Evolutionary conservation across 164 flowering plant genomes (phyloP), one percentile per base, ranked within the genome.

Genomic region (Protea cynaroides): DNA sequence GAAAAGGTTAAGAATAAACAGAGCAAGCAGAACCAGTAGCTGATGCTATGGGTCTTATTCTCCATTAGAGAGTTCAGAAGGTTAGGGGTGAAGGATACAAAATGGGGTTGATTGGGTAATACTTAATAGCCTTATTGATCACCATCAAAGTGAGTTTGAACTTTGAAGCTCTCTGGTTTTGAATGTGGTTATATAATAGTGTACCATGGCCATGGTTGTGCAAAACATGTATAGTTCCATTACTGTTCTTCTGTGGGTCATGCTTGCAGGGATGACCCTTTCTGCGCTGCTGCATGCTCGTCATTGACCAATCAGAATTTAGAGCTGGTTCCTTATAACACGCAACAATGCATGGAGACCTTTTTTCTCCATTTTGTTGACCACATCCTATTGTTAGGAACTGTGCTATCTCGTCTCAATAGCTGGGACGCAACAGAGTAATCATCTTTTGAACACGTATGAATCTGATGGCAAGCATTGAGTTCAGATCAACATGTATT

Each of bases 61-160:
- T 67, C 75, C 84, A 76, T 80, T 62, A 63, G 71, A 24, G 65
- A 36, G 43, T 51, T 51, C 52, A 15, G 25, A 15, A 38, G 22
- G 13, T 61, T 23, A 0, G 29, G 19, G 19, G 50, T 0, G 40
- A 4, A 61, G 58, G 40, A 44, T 23, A 25, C 21, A 29, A 67
- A 58, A 52, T 37, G 19, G 46, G 44, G 37, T n/a, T 52, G 53
- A n/a, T 52, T 14, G 24, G 60, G 74, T 53, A n/a, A n/a, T n/a
- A n/a, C n/a, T n/a, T 21, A 18, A 51, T 19, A 18, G 56, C 7
- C 10, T 50, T 51, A 12, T 7, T n/a, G 51, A 25, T 25, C 54
- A 61, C 38, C 64, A 61, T 8, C 19, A 23, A 40, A 11, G 29
- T 29, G 7, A 15, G 14, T 13, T 19, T 56, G n/a, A 12, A 65